Percentiles rank a stretch among this genome's conserved stretches.
phyloP scores from a whole-genome alignment of 495 filamentous ascomycete species.

The Aspergillus indologenus region DNA sequence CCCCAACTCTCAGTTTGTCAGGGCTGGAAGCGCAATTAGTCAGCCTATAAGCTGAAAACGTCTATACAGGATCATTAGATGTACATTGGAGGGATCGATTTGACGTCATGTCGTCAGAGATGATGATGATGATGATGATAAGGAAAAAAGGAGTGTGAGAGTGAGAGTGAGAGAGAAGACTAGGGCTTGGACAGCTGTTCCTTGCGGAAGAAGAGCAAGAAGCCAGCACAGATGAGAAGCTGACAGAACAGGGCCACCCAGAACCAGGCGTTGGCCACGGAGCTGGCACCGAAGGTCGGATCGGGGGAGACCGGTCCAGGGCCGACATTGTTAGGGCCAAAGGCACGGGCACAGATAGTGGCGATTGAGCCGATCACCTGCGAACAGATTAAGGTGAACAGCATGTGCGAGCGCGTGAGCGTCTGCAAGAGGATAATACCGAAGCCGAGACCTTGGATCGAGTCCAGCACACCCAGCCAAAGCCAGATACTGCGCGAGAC shows the following conservation, averaged over 20 bases:
- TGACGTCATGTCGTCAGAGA: too few relatives aligned
- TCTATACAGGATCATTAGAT: not conserved
- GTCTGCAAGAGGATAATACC: slow-evolving; percentile 51
- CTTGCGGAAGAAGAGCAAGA: slow-evolving; percentile 66
- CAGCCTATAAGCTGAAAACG: not conserved
- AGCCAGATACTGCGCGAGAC: slow-evolving; percentile 47
- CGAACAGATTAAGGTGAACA: slow-evolving; percentile 47
- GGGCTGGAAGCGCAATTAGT: not conserved
- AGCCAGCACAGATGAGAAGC: slow-evolving; percentile 59
- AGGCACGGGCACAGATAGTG: slow-evolving; percentile 43
- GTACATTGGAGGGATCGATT: not conserved
- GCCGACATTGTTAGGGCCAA: slow-evolving; percentile 45
- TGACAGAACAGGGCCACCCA: slow-evolving; percentile 63
- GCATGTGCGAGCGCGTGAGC: slow-evolving; percentile 46
- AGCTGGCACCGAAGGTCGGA: slow-evolving; percentile 38
- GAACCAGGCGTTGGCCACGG: slow-evolving; percentile 58
- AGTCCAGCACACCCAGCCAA: slow-evolving; percentile 47
- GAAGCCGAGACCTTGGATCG: slow-evolving; percentile 47
- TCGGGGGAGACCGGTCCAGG: slow-evolving; percentile 45
- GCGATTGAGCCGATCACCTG: slow-evolving; percentile 48
- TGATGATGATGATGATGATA: too few relatives aligned
- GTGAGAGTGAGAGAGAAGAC: slow-evolving; percentile 3
- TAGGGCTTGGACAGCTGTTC: slow-evolving; percentile 68
- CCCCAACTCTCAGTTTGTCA: too few relatives aligned
- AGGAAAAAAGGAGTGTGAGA: not conserved